Evolutionary conservation across 345 rosid species (phyloP).

Genomic region (Lepidium didymum): DNA sequence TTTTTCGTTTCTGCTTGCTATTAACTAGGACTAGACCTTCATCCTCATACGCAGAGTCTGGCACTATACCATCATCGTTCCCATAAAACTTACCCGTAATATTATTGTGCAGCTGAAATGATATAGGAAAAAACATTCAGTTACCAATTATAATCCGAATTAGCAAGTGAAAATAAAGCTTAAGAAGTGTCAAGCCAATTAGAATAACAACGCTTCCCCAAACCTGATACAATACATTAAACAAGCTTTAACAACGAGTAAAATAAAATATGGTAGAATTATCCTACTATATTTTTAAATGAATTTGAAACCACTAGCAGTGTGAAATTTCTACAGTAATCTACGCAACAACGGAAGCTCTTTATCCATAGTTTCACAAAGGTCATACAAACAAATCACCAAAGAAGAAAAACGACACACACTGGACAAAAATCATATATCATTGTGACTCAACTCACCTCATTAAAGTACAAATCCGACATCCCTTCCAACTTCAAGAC

Average conservation of each 20-base stretch:
- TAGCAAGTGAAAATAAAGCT: neutral
- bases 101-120: slow-evolving; percentile 53
- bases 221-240: slow-evolving; percentile 1
- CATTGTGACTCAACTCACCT: slow-evolving; percentile 39
- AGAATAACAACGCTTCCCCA: neutral
- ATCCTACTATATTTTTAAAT: no score
- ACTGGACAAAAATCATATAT: neutral
- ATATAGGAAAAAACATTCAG: slow-evolving; percentile 1
- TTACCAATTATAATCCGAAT: neutral
- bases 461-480: slow-evolving; percentile 61
- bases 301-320: neutral
- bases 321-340: neutral
- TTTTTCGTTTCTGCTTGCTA: slow-evolving; percentile 40
- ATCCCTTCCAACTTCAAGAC: slow-evolving; percentile 47
- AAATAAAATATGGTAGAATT: neutral
- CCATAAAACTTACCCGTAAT: slow-evolving; percentile 45
- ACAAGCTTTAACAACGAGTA: neutral
- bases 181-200: neutral
- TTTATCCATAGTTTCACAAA: slow-evolving; percentile 14
- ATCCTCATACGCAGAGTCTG: slow-evolving; percentile 36
- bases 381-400: slow-evolving; percentile 3
- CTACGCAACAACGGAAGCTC: slow-evolving; percentile 4
- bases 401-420: neutral
- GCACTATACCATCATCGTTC: slow-evolving; percentile 73
- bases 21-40: slow-evolving; percentile 28